A percentile compares a stretch with the other conserved stretches of the same genome.
Evolutionary conservation across 176 grass and related monocot genomes (phyloP).

Genomic region (Juncus effusus): DNA sequence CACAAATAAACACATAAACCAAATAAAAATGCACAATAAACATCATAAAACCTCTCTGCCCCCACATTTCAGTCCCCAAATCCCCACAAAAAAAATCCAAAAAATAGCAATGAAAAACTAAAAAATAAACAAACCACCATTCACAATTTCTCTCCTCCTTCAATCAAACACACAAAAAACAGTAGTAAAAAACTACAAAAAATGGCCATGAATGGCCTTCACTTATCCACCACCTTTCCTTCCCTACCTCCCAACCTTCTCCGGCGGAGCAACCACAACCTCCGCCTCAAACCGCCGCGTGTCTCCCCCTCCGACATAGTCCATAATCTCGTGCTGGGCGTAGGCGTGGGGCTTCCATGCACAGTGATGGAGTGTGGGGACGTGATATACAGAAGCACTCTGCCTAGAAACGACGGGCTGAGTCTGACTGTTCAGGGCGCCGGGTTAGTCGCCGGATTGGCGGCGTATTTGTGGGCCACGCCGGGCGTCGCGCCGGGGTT

Average conservation of each 20-base stretch:
- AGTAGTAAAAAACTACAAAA: neutral
- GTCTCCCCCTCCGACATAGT: conserved; percentile 37
- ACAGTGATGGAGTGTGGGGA: conserved; percentile 97
- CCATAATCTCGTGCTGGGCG: conserved; percentile 69
- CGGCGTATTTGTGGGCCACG: conserved; percentile 87
- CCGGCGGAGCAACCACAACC: conserved; percentile 6
- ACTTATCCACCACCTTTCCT: conserved; percentile 18
- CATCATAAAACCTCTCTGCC: neutral
- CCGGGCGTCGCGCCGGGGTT: conserved; percentile 90
- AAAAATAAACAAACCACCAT: neutral
- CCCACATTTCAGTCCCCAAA: conserved; percentile 16
- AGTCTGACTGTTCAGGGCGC: conserved; percentile 63
- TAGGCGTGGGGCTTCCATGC: conserved; percentile 92
- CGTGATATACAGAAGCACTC: conserved; percentile 97
- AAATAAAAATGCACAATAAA: neutral
- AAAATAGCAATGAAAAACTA: neutral
- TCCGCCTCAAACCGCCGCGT: neutral
- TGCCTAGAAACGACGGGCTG: conserved; percentile 68
- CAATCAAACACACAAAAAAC: neutral
- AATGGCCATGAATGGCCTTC: conserved; percentile 27
- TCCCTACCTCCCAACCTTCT: conserved; percentile 13
- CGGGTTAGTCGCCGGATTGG: conserved; percentile 51
- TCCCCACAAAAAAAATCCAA: neutral
- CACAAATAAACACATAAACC: neutral
- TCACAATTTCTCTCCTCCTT: conserved; percentile 6